Base-by-base conservation (phyloP, 2,329 filamentous ascomycete species). In the Verticillium klebahnii region DNA sequence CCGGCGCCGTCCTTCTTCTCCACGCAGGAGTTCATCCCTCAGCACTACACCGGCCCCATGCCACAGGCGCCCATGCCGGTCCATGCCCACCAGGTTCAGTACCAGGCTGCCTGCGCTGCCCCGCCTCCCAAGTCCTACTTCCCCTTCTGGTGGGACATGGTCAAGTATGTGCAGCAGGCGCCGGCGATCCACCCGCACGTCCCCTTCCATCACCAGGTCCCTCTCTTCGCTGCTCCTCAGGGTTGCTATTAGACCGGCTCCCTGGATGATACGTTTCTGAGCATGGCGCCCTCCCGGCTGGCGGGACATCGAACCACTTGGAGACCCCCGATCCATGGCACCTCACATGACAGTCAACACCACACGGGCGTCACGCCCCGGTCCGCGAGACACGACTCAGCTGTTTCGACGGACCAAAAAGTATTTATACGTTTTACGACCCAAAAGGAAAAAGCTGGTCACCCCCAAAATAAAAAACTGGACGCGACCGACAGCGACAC, bases 161-260 rank as follows among this genome's bases (percentile, higher is more conserved):
- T 84, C 61, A 80, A 80, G 72, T 82, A 83, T 71, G 79, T 80
- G 63, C 80, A 80, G 69, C 79, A 81, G 63, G 72, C 75, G 58
- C 78, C 80, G 29, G 76, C 77, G 57, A 74, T 82, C 45, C 81
- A 82, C 65, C 78, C 82, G 61, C 77, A 80, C 62, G 73, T 79
- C 57, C 77, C 80, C 29, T 84, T 85, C 62, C 82, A 84, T 63
- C 79, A 81, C 56, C 82, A 82, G 71, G 78, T 83, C 62, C 78
- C 80, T 37, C 74, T 85, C 59, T 78, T 85, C 67, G 74, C 78
- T 58, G 78, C 82, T 63, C 78, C 83, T 61, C 82, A 81, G 71
- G 80, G 81, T 62, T 84, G 76, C 69, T 79, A 82, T 72, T 84
- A 81, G 54, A 31, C 11, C 15, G 45, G 19, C 45, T 50, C n/a